phyloP scores from a whole-genome alignment of 768 basidiomycete genomes.

The Russula sp. region DNA sequence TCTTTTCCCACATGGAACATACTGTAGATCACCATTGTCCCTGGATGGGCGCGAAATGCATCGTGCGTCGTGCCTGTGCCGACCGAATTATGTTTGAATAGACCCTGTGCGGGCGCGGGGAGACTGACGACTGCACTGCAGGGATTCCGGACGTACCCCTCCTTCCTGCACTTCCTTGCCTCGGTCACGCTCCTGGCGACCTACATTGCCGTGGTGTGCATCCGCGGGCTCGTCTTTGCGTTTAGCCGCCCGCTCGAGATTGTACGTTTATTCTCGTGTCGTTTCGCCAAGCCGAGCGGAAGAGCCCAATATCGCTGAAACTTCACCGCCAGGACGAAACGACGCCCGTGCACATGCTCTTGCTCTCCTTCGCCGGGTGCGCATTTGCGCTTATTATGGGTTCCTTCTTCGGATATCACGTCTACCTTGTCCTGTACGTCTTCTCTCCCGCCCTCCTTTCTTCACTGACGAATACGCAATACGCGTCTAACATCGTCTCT shows the following conservation, averaged over 20 bases:
- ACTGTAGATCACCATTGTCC: constrained; percentile 76
- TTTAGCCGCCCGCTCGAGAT: constrained; percentile 56
- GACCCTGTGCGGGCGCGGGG: not conserved
- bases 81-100: not conserved
- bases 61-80: constrained; percentile 40
- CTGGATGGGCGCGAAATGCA: constrained; percentile 71
- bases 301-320: no score
- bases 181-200: constrained; percentile 54
- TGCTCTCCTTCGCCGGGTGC: constrained; percentile 51
- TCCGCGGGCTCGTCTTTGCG: constrained; percentile 52
- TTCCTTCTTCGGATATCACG: constrained; percentile 67
- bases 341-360: constrained; percentile 65
- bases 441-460: constrained; percentile 7
- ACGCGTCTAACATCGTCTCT: not conserved
- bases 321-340: constrained; percentile 42
- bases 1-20: not conserved
- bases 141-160: constrained; percentile 80
- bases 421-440: constrained; percentile 67
- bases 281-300: not conserved
- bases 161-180: constrained; percentile 72
- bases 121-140: constrained; percentile 25
- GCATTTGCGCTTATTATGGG: constrained; percentile 62
- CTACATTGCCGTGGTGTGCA: constrained; percentile 51
- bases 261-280: constrained; percentile 36
- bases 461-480: not conserved